Conservation (phyloP, 768 basidiomycete genomes). For the Roridomyces roridus region DNA sequence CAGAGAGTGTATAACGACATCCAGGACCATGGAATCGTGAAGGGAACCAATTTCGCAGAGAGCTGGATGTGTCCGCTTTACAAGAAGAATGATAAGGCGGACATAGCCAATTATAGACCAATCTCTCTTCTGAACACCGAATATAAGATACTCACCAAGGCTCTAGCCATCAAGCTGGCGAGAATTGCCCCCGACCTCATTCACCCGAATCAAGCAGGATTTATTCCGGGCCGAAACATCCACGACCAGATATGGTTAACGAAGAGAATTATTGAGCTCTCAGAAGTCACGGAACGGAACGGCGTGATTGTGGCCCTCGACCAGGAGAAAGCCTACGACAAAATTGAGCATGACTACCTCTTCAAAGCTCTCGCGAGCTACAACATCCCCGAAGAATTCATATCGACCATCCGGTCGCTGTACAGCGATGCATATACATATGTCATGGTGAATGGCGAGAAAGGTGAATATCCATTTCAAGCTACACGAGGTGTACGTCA, state of each 20-base stretch:
- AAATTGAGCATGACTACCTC: conserved; percentile 25
- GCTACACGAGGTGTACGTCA: conserved; percentile 35
- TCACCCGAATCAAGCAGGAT: conserved; percentile 33
- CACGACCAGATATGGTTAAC: conserved; percentile 30
- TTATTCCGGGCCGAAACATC: conserved; percentile 28
- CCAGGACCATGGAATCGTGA: conserved; percentile 8
- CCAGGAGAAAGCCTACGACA: conserved; percentile 4
- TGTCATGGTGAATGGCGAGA: conserved; percentile 31
- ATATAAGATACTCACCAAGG: conserved; percentile 25
- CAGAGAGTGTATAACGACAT: conserved; percentile 10
- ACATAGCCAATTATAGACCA: conserved; percentile 30
- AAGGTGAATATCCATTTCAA: conserved; percentile 15
- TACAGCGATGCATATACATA: conserved; percentile 27
- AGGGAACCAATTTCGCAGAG: no score
- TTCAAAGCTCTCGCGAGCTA: conserved; percentile 4
- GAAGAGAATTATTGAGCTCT: conserved; percentile 16
- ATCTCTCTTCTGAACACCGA: conserved; percentile 28
- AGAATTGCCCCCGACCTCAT: conserved; percentile 17
- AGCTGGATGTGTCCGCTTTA: conserved; percentile 36
- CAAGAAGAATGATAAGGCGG: conserved; percentile 35
- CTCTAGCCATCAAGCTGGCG: conserved; percentile 18
- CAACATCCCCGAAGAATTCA: conserved; percentile 16
- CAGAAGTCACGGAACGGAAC: conserved; percentile 18
- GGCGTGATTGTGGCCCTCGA: conserved; percentile 2
- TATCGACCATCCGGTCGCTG: conserved; percentile 25